A percentile compares a stretch with the other conserved stretches of the same genome.
phyloP scores from a whole-genome alignment of 148 eudicot genomes.

The Chenopodium suecicum region DNA sequence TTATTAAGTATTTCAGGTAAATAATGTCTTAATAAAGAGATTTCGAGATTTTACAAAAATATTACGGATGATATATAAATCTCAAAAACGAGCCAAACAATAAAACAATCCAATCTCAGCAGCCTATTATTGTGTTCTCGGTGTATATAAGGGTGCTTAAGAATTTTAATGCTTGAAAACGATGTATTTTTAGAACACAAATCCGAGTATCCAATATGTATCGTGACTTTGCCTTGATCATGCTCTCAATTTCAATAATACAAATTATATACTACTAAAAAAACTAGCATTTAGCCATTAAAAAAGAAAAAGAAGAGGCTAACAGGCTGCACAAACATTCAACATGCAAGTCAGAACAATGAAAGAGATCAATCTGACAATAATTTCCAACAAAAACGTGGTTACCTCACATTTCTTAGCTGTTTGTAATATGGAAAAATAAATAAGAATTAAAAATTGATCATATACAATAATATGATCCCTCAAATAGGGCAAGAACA shows the following conservation, averaged over 20 bases:
- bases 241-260: slow-evolving; percentile 3
- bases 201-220: too few species aligned
- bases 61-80: too few species aligned
- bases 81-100: too few species aligned
- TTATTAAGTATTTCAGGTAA: too few species aligned
- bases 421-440: slow-evolving; percentile 12
- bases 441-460: not conserved
- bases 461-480: slow-evolving; percentile 19
- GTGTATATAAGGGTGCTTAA: not conserved
- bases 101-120: too few species aligned
- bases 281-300: not conserved
- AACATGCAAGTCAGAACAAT: not conserved
- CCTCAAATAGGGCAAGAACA: slow-evolving; percentile 1
- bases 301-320: not conserved
- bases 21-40: too few species aligned
- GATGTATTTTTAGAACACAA: not conserved
- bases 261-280: not conserved
- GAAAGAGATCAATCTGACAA: slow-evolving; percentile 12
- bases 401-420: slow-evolving; percentile 26
- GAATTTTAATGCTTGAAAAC: not conserved
- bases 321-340: slow-evolving; percentile 2
- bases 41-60: too few species aligned
- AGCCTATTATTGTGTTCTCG: too few species aligned
- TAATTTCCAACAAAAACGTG: slow-evolving; percentile 23
- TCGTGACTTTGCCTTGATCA: not conserved